Conservation (phyloP, 768 basidiomycete genomes). For the Lactarius tabidus region DNA sequence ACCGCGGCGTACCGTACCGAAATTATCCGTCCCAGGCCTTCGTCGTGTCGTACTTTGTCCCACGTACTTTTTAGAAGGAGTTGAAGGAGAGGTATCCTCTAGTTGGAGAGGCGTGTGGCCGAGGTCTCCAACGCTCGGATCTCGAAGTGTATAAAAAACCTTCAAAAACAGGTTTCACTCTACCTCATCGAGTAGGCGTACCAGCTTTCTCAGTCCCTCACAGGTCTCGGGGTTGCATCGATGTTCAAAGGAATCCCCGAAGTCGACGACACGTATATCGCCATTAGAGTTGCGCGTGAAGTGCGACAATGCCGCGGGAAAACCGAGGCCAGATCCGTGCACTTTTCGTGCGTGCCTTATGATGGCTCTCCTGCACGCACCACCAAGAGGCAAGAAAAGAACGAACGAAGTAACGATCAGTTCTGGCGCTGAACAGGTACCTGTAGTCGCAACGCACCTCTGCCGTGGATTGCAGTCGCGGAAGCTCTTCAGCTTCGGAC, state of each 20-base stretch:
- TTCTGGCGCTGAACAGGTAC: not conserved
- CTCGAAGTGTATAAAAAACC: not conserved
- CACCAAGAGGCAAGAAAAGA: not conserved
- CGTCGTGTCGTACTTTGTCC: not conserved
- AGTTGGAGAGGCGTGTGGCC: not conserved
- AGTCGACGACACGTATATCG: slow-evolving; percentile 10
- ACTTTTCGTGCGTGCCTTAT: not conserved
- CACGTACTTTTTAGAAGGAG: not conserved
- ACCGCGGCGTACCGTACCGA: not conserved
- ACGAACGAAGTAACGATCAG: not conserved
- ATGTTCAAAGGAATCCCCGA: slow-evolving; percentile 15
- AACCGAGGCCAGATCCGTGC: slow-evolving; percentile 11
- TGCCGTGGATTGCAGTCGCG: slow-evolving; percentile 6
- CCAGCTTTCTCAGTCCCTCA: slow-evolving; percentile 7
- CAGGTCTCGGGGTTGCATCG: slow-evolving; percentile 7
- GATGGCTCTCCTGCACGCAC: not conserved
- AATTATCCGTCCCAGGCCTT: not conserved
- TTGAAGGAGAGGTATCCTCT: not conserved
- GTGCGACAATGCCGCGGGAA: slow-evolving; percentile 10
- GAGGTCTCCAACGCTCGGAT: not conserved
- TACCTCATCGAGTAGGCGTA: slow-evolving; percentile 4
- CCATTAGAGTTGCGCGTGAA: not conserved
- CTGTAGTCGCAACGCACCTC: slow-evolving; percentile 7
- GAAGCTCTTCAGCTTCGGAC: slow-evolving; percentile 12
- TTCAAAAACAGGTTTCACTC: not conserved